Conservation (phyloP, 78 protist genomes). For the Bodo saltans region DNA sequence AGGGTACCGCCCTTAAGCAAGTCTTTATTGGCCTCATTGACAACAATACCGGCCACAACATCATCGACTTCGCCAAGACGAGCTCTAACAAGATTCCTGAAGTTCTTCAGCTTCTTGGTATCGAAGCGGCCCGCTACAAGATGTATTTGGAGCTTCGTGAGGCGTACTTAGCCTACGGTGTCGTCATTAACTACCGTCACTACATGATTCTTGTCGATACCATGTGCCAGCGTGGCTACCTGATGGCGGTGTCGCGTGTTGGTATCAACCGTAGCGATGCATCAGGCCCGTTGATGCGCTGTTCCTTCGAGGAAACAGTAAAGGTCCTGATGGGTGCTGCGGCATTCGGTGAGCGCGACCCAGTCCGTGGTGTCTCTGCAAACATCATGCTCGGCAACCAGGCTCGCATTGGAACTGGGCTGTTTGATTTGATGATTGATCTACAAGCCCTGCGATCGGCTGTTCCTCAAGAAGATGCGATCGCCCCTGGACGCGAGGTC, state of each 20-base stretch:
- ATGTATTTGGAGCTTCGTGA: conserved; percentile 79
- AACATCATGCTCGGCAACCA: conserved; percentile 94
- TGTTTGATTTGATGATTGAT: conserved; percentile 79
- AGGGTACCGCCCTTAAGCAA: conserved; percentile 90
- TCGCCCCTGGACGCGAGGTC: neutral
- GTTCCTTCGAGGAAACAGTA: conserved; percentile 98
- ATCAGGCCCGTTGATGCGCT: conserved; percentile 74
- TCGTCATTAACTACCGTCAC: conserved; percentile 98
- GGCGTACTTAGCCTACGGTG: conserved; percentile 80
- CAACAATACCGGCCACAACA: conserved; percentile 86
- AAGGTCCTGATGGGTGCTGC: conserved; percentile 97
- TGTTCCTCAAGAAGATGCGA: neutral
- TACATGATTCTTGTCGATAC: conserved; percentile 88
- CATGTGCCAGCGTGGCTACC: conserved; percentile 92
- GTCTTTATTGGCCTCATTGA: conserved; percentile 68
- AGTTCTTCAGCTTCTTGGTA: conserved; percentile 83
- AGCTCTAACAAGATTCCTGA: conserved; percentile 91
- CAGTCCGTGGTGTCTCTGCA: conserved; percentile 90
- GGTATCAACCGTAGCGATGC: conserved; percentile 89
- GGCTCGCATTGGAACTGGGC: conserved; percentile 86
- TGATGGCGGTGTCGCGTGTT: conserved; percentile 96
- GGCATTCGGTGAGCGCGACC: conserved; percentile 70
- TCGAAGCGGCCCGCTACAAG: conserved; percentile 94
- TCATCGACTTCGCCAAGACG: conserved; percentile 84
- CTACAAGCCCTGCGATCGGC: conserved; percentile 29